phyloP scores from a whole-genome alignment of 441 rosid species.

The Viola pubescens region DNA sequence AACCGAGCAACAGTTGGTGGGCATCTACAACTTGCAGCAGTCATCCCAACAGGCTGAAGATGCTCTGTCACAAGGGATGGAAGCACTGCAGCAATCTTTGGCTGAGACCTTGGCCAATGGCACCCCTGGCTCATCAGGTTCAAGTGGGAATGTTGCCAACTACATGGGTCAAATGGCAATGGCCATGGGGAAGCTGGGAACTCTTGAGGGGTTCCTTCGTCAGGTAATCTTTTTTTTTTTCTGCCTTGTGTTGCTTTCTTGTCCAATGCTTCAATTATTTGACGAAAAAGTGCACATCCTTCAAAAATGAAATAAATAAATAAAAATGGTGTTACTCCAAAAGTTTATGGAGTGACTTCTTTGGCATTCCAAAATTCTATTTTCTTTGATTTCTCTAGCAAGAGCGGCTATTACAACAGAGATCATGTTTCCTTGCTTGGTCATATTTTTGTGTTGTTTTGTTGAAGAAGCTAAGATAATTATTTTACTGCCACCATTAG shows the following conservation, averaged over 20 bases:
- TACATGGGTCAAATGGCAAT: constrained; percentile 98
- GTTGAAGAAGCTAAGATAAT: no score
- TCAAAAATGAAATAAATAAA: no score
- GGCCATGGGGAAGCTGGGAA: constrained; percentile 90
- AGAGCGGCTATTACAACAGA: no score
- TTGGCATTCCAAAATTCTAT: no score
- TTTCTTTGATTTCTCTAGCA: no score
- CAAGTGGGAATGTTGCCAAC: constrained; percentile 74
- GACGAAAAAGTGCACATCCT: no score
- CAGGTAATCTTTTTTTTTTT: constrained; percentile 38
- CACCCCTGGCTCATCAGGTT: constrained; percentile 49
- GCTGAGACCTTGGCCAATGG: constrained; percentile 73
- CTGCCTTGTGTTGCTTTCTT: background rate
- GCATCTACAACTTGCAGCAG: constrained; percentile 63
- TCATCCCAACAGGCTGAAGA: constrained; percentile 83
- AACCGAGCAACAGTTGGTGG: constrained; percentile 62
- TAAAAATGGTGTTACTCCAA: no score
- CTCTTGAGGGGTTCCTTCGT: constrained; percentile 65
- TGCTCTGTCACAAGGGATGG: constrained; percentile 90
- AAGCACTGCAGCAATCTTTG: constrained; percentile 72
- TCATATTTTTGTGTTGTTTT: no score
- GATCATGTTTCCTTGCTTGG: no score
- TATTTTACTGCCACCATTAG: no score
- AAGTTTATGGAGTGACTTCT: no score
- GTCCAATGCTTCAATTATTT: no score